Percentiles rank a stretch among this genome's conserved stretches.
These are phyloP conservation scores for Coniella vitis DNA, from an alignment of 2,329 filamentous ascomycete genomes.

Conservation along the genomic window DNA sequence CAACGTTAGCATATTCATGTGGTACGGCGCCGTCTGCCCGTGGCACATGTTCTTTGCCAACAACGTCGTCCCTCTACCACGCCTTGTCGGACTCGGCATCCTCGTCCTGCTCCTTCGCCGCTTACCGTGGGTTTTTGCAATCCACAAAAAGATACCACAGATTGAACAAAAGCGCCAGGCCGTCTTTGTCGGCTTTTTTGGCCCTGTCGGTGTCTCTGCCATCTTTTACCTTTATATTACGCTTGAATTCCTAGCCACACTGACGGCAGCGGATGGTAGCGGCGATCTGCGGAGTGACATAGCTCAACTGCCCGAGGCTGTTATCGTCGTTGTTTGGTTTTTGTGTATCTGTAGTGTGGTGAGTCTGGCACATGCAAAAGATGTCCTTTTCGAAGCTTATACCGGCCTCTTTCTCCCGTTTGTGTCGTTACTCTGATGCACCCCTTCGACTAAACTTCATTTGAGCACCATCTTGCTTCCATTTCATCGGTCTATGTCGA, in stretches of 20 bases:
- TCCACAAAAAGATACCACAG: constrained; percentile 72
- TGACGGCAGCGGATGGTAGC: constrained; percentile 41
- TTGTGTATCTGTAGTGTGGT: constrained; percentile 76
- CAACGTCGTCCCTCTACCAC: constrained; percentile 63
- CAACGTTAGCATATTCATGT: constrained; percentile 82
- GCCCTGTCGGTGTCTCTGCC: constrained; percentile 85
- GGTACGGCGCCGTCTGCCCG: constrained; percentile 80
- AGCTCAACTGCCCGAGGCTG: constrained; percentile 54
- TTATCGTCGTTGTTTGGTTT: constrained; percentile 78
- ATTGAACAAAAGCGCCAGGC: constrained; percentile 70
- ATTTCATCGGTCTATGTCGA: too few species aligned
- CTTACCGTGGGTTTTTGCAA: constrained; percentile 65
- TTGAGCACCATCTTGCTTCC: too few species aligned
- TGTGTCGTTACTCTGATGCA: too few species aligned
- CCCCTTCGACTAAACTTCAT: too few species aligned
- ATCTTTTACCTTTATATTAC: constrained; percentile 85
- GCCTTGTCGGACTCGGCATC: constrained; percentile 66
- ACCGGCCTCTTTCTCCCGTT: too few species aligned
- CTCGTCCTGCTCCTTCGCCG: constrained; percentile 72
- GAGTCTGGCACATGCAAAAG: constrained; percentile 32
- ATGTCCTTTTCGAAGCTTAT: too few species aligned
- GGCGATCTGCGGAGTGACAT: constrained; percentile 60
- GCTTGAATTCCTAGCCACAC: constrained; percentile 60
- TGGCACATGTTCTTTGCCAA: constrained; percentile 67
- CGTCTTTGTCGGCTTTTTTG: constrained; percentile 86